Evolutionary conservation across 1,284 basidiomycete genomes (phyloP).

Genomic region (Leccinum huronense): DNA sequence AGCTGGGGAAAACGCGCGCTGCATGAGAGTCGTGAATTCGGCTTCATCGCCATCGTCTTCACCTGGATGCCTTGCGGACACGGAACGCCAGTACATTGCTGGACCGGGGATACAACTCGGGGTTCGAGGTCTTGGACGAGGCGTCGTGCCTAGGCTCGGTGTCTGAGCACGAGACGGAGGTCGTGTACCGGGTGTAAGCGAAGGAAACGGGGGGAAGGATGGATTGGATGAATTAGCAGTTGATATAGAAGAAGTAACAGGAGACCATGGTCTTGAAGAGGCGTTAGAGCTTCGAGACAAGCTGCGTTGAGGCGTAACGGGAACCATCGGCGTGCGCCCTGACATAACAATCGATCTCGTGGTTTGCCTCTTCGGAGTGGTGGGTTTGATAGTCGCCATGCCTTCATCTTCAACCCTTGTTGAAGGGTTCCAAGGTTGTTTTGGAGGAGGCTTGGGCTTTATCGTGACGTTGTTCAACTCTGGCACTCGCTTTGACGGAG

Average conservation of each 20-base stretch:
- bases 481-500: constrained; percentile 33
- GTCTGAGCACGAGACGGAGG: constrained; percentile 40
- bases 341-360: constrained; percentile 41
- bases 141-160: constrained; percentile 42
- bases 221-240: constrained; percentile 61
- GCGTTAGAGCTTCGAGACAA: constrained; percentile 71
- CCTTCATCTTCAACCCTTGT: constrained; percentile 62
- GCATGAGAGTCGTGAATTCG: constrained; percentile 44
- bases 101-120: constrained; percentile 74
- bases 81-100: constrained; percentile 45
- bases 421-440: constrained; percentile 74
- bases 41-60: constrained; percentile 56
- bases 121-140: constrained; percentile 68
- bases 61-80: constrained; percentile 48
- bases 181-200: constrained; percentile 44
- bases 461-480: constrained; percentile 45
- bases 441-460: constrained; percentile 39
- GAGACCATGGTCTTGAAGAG: constrained; percentile 78
- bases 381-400: constrained; percentile 46
- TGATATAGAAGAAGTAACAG: constrained; percentile 67
- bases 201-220: constrained; percentile 41
- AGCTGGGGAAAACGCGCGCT: constrained; percentile 66
- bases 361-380: constrained; percentile 50
- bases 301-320: constrained; percentile 51
- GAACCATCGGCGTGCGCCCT: constrained; percentile 49